Evolutionary conservation across 176 grass and related monocot species (phyloP), one percentile per base, ranked within the genome.

Genomic region (Rhynchospora tenuis): DNA sequence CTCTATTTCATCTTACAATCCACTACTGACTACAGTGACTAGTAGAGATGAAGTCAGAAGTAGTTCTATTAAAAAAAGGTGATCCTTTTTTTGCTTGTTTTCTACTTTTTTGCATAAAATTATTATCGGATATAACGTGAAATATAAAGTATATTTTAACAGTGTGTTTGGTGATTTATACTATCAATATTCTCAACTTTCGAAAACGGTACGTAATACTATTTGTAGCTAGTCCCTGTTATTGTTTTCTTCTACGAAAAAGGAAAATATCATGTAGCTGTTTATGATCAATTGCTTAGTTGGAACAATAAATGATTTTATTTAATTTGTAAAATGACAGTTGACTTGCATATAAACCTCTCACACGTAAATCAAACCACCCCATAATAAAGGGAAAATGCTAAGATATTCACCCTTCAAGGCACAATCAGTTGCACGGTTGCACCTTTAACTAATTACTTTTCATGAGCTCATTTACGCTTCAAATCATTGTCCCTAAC

Each of bases 391-490:
- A 15, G 46, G 70, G 70, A 44, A 51, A 51, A 26, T 74, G 71
- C 71, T 47, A 20, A 24, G 17, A 24, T 72, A 72, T 47, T 72
- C 42, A 72, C 68, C 68, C 19, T 72, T 72, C 42, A 74, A 0
- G 43, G 46, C 71, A 27, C 71, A 75, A 75, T 75, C 72, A 75
- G 47, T 16, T 74, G 51, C 24, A 5, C 72, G 54, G 47, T 16
- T 74, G 51, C 24, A 5, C 12, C 22, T 75, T 75, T 54, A 26
- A 22, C 47, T 75, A 38, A 38, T 38, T 23, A 27, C 72, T 75
- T 75, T 75, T 75, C 24, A 54, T 75, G 72, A 75, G 47, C 65
- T 75, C 11, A 75, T 75, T 75, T 23, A 24, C 71, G 7, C 23
- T 28, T 6, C 72, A 75, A 9, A 16, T 51, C 47, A 14, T 54